Evolutionary conservation across 2,329 filamentous ascomycete species (phyloP).

Genomic region (Pyricularia sp.): DNA sequence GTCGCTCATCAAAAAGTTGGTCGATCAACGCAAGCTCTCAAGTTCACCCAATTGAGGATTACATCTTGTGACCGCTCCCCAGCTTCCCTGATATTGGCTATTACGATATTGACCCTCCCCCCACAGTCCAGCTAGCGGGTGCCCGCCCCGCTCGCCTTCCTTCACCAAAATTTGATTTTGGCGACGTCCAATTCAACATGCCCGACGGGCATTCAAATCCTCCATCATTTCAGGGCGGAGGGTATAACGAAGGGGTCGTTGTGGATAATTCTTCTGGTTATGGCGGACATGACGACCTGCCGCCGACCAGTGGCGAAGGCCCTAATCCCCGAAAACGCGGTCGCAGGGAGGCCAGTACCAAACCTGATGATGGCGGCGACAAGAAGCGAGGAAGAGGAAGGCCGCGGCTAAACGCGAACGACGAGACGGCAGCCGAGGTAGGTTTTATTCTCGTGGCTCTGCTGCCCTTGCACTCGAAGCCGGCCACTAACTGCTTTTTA

Average conservation of each 20-base stretch:
- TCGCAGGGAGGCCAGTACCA: conserved; percentile 4
- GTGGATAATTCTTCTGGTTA: not conserved
- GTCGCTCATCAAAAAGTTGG: not conserved
- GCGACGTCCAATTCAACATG: conserved; percentile 5
- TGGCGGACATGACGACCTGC: not conserved
- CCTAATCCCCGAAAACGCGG: conserved; percentile 8
- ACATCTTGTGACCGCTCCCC: not conserved
- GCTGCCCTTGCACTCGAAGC: not conserved
- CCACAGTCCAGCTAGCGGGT: not conserved
- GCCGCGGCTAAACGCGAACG: conserved; percentile 61
- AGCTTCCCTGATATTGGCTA: not conserved
- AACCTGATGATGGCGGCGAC: conserved; percentile 17
- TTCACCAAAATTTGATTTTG: not conserved
- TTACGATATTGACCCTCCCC: not conserved
- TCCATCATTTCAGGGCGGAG: conserved; percentile 33
- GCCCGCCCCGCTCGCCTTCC: not conserved
- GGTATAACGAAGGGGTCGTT: conserved; percentile 24
- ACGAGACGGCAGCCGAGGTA: conserved; percentile 68
- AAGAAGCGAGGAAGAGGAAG: conserved; percentile 56
- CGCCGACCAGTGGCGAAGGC: conserved; percentile 9
- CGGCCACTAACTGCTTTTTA: not conserved
- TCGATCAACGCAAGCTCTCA: not conserved
- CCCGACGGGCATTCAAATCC: conserved; percentile 20
- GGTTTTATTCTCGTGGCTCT: conserved; percentile 25
- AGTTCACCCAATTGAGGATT: not conserved